These are phyloP conservation scores for Trifolium pratense DNA, from an alignment of 306 rosid species.

Conservation along the genomic window DNA sequence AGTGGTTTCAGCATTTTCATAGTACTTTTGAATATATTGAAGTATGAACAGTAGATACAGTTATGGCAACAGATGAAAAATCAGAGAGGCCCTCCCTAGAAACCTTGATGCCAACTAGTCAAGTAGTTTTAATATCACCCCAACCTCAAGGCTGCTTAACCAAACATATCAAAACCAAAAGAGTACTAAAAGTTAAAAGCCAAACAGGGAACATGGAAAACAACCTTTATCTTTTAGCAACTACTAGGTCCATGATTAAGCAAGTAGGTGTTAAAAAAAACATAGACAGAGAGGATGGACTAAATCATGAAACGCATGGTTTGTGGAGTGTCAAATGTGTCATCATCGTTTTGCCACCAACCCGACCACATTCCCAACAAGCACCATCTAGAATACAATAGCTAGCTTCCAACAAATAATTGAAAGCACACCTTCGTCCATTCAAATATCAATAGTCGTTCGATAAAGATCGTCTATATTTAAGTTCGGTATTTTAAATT, in stretches of 20 bases:
- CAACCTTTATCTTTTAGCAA: constrained; percentile 38
- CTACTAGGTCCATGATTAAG: constrained; percentile 41
- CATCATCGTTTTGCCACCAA: constrained; percentile 34
- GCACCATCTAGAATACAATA: constrained; percentile 12
- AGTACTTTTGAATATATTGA: not conserved
- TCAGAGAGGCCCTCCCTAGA: constrained; percentile 4
- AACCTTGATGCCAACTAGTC: constrained; percentile 7
- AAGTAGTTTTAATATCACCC: constrained; percentile 21
- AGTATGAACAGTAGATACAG: not conserved
- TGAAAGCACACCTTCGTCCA: too few species aligned
- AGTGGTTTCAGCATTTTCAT: too few species aligned
- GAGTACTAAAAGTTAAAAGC: constrained; percentile 11
- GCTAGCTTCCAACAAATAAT: constrained; percentile 24
- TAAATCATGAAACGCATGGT: constrained; percentile 38
- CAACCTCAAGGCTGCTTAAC: not conserved
- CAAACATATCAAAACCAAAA: constrained; percentile 15
- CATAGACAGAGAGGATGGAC: not conserved
- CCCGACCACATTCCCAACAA: constrained; percentile 26
- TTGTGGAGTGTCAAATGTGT: not conserved
- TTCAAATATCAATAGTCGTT: too few species aligned
- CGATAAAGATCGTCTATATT: too few species aligned
- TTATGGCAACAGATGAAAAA: constrained; percentile 4
- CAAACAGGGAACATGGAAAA: constrained; percentile 1
- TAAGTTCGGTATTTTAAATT: too few species aligned
- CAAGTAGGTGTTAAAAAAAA: constrained; percentile 3